Base-by-base conservation (phyloP, 2,329 filamentous ascomycete species). In the Calonectria montana region DNA sequence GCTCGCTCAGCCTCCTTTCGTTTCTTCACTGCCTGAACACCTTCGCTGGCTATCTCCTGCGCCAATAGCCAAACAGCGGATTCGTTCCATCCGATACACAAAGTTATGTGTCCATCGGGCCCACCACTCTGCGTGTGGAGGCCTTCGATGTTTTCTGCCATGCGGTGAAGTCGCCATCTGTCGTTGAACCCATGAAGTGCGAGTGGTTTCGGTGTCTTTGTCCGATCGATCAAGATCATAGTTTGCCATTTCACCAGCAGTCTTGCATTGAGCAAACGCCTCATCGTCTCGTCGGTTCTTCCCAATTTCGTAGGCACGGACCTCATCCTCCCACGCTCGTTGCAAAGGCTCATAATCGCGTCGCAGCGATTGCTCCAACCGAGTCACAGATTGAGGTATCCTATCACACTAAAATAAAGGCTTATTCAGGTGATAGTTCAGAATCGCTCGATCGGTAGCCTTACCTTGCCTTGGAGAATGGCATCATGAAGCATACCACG, bases 331-430 rank as follows among this genome's bases (percentile, higher is more conserved):
- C 69, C 67, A 71, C 18, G 53, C 25, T 7, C 18, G 25, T 3
- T 66, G 59, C 18, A 66, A n/a, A 10, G 74, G 67, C 12, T 55
- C 57, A 2, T 73, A 70, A 2, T 75, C 73, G 7, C 29, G 48
- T 35, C 59, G 47, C 43, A 69, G 67, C 10, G 43, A 31, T 10
- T 75, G 39, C 10, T 68, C 53, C 16, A 57, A 39, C 4, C 21
- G 31, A 21, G 18, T 8, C 12, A 57, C 31, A 25, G 31, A 39
- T 57, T 57, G 8, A 25, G 53, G 31, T 5, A 57, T 73, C 2
- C 10, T 57, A 13, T 25, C 25, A n/a, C 61, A 48, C n/a, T 64
- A 23, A 31, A 62, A 21, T 12, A 4, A 1, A 6, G 10, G 7
- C 2, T 13, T 37, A 6, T 55, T 55, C 13, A 55, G 50, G n/a